Evolutionary conservation across 2,329 filamentous ascomycete genomes (phyloP), one percentile per base, ranked within the genome.

Genomic region (Thielaviopsis ethacetica): DNA sequence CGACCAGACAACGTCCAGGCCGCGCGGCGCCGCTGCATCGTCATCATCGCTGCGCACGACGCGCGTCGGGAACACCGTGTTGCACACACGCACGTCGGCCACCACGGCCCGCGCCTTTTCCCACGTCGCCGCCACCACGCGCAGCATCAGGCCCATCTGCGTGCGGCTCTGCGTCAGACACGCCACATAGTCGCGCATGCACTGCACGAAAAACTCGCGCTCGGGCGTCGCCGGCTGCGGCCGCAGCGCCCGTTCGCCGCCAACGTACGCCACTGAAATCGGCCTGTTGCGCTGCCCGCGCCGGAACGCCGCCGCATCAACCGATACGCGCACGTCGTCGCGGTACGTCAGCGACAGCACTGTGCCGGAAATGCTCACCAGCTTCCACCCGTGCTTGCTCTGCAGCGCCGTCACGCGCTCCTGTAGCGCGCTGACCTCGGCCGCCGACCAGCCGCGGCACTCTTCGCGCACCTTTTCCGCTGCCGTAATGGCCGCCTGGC

Each of bases 401-500:
- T 91, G 86, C 22, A 91, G 73, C 0, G 73, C 72, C 49, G 83
- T 77, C 50, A 87, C 83, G 62, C 79, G 82, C 53, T 86, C 80
- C 78, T 91, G 90, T n/a, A 95, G 75, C 47, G 75, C 74, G 63
- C 79, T 79, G 63, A 97, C 88, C 71, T 97, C 93, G 27, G 79
- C 83, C 57, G 84, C 81, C 59, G 85, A 91, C 85, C 91, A 96
- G 47, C 91, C 91, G 57, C 91, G 83, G 68, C 86, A 95, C 66
- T 95, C 87, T 68, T 96, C 90, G 62, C 87, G 81, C 26, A 94
- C 76, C 63, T 83, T 84, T 69, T 96, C 90, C 0, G 91, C 88
- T 65, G 89, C 84, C 61, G 82, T 79, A 60, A 95, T 96, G 54
- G 93, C 86, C 27, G 81, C 77, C 30, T 85, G 66, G 64, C 80